Percentiles rank a stretch among this genome's conserved stretches.
Evolutionary conservation across 805 yeast species (phyloP).

Genomic region (Wickerhamomyces kurtzmanii): DNA sequence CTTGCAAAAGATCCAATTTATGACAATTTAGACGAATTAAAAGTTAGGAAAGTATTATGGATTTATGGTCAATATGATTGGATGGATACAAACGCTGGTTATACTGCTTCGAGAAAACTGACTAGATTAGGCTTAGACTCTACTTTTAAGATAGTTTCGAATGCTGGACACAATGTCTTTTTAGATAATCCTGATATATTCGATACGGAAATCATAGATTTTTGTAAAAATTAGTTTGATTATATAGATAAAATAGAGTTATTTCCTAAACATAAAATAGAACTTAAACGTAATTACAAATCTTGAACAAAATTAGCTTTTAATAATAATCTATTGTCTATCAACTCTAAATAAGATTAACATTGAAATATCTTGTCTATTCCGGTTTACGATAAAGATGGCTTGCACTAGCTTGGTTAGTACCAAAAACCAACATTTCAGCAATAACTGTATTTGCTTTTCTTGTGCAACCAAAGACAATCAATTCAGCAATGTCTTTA

Average conservation of each 20-base stretch:
- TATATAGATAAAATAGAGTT: too few species aligned
- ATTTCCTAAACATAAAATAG: too few species aligned
- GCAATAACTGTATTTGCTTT: slow-evolving; percentile 51
- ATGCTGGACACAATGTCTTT: slow-evolving; percentile 72
- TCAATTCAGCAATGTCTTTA: slow-evolving; percentile 51
- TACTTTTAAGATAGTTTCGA: slow-evolving; percentile 14
- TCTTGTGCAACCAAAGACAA: slow-evolving; percentile 49
- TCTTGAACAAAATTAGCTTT: too few species aligned
- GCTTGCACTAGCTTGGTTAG: slow-evolving; percentile 74
- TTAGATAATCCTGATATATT: slow-evolving; percentile 54
- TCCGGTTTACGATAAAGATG: slow-evolving; percentile 52
- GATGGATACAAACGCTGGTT: slow-evolving; percentile 56
- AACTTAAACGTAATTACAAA: too few species aligned
- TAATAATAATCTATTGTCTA: too few species aligned
- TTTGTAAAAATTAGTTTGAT: slow-evolving; percentile 14
- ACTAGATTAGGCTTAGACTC: slow-evolving; percentile 6
- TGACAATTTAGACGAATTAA: slow-evolving; percentile 37
- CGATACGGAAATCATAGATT: slow-evolving; percentile 31
- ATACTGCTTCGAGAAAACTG: slow-evolving; percentile 9
- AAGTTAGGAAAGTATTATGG: slow-evolving; percentile 30
- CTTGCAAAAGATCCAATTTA: slow-evolving; percentile 57
- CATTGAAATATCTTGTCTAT: slow-evolving; percentile 13
- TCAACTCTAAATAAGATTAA: too few species aligned
- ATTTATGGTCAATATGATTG: slow-evolving; percentile 67
- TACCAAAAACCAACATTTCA: slow-evolving; percentile 75